phyloP scores from a whole-genome alignment of 2,329 filamentous ascomycete species.

The Aspergillus alliaceus region DNA sequence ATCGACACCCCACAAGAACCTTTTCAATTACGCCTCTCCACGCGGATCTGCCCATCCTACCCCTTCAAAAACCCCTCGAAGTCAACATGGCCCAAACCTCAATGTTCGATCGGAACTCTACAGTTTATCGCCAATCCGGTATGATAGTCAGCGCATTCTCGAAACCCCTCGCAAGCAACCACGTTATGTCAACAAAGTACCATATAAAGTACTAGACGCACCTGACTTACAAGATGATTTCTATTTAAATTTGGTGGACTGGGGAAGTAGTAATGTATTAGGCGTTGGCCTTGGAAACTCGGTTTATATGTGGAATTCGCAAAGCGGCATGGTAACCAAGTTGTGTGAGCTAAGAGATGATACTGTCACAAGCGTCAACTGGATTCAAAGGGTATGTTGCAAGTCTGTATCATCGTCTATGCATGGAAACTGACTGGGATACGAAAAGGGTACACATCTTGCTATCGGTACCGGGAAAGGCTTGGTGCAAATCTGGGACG shows the following conservation, averaged over 20 bases:
- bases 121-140: slow-evolving; percentile 89
- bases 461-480: slow-evolving; percentile 94
- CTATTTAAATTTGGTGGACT: slow-evolving; percentile 95
- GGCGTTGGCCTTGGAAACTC: slow-evolving; percentile 89
- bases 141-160: slow-evolving; percentile 89
- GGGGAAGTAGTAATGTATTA: slow-evolving; percentile 92
- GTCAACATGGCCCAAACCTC: slow-evolving; percentile 81
- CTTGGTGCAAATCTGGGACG: slow-evolving; percentile 96
- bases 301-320: slow-evolving; percentile 98
- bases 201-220: slow-evolving; percentile 95
- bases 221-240: slow-evolving; percentile 96
- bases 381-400: slow-evolving; percentile 77
- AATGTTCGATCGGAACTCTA: slow-evolving; percentile 92
- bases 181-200: slow-evolving; percentile 89
- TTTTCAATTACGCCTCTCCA: slow-evolving; percentile 88
- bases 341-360: slow-evolving; percentile 91
- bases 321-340: slow-evolving; percentile 86
- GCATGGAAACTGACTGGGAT: slow-evolving; percentile 12
- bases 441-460: slow-evolving; percentile 74
- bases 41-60: slow-evolving; percentile 77
- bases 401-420: not conserved
- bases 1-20: slow-evolving; percentile 94
- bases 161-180: slow-evolving; percentile 86
- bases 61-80: slow-evolving; percentile 84
- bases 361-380: slow-evolving; percentile 92